Base-by-base conservation (phyloP, 768 basidiomycete species). In the Mycena rosella region DNA sequence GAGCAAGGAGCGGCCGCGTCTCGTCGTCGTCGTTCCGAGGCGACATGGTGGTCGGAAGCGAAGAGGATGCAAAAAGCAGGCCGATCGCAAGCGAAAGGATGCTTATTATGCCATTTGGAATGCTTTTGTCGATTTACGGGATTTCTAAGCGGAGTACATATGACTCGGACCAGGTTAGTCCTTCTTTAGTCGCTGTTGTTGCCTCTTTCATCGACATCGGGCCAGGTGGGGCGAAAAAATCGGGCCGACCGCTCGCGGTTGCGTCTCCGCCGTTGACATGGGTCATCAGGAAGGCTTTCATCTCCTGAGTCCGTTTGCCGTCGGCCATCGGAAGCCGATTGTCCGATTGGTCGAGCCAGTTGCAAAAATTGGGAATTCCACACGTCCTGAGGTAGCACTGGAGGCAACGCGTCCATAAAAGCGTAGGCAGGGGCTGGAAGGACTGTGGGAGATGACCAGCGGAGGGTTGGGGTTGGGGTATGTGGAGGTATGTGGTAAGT, bases 21-120 rank as follows among this genome's bases (percentile, higher is more conserved):
- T 71, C 70, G 60, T 68, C 70, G 58, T n/a, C n/a, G n/a, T 57
- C 29, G 62, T 71, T 53, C 58, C 47, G 57, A 29, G 62, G 66
- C 66, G 70, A 67, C 66, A 67, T 68, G 54, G 63, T 67, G 47
- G 70, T 67, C 59, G 61, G 34, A 40, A 47, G 45, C 51, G 22
- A 59, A 51, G 51, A 61, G 61, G 54, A 52, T 22, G 26, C 24
- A 49, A 29, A 53, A 7, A 40, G 22, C 24, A 34, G 30, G 40
- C 30, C 30, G 32, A 20, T 26, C 15, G 49, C 7, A 3, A 18
- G 38, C 38, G 9, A 40, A 18, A 58, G 34, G n/a, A n/a, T n/a
- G n/a, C n/a, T n/a, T n/a, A n/a, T n/a, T n/a, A n/a, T n/a, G n/a
- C n/a, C n/a, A n/a, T n/a, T n/a, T n/a, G n/a, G n/a, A n/a, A n/a